These are phyloP conservation scores for Verbascum thapsus DNA, from an alignment of 257 asterid genomes.

Conservation along the genomic window DNA sequence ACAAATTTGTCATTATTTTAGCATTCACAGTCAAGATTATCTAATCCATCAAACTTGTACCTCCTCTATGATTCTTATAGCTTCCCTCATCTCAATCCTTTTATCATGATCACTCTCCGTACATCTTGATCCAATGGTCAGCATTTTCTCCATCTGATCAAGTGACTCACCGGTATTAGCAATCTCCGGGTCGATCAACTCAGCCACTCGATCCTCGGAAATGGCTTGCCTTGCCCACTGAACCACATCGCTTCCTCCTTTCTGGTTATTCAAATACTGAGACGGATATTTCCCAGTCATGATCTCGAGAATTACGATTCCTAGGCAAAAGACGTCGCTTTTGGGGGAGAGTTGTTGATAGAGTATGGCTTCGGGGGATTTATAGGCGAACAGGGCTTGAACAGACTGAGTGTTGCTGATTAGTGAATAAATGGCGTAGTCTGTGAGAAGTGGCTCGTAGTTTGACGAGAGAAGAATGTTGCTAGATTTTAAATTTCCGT, in stretches of 20 bases:
- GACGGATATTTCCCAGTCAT: constrained; percentile 58
- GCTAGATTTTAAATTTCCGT: constrained; percentile 93
- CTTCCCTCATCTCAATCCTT: constrained; percentile 51
- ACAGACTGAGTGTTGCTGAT: constrained; percentile 61
- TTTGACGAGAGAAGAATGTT: constrained; percentile 61
- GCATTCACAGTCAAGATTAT: no score
- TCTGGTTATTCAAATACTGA: constrained; percentile 52
- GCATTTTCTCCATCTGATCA: constrained; percentile 42
- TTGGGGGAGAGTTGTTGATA: constrained; percentile 49
- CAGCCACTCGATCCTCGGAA: constrained; percentile 38
- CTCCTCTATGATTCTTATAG: constrained; percentile 47
- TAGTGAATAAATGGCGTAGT: constrained; percentile 63
- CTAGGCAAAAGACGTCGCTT: constrained; percentile 60
- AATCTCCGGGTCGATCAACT: constrained; percentile 57
- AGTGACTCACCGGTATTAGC: constrained; percentile 28
- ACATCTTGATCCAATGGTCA: constrained; percentile 47
- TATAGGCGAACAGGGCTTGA: constrained; percentile 46
- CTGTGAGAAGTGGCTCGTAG: constrained; percentile 76
- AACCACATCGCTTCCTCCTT: constrained; percentile 59
- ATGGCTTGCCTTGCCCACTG: constrained; percentile 45
- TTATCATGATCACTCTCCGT: constrained; percentile 38
- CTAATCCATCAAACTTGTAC: background rate
- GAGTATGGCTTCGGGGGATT: constrained; percentile 49
- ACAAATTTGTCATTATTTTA: no score
- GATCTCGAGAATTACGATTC: constrained; percentile 54